These are phyloP conservation scores for Aspergillus tubingensis DNA, from an alignment of 2,329 filamentous ascomycete genomes.

Conservation along the genomic window DNA sequence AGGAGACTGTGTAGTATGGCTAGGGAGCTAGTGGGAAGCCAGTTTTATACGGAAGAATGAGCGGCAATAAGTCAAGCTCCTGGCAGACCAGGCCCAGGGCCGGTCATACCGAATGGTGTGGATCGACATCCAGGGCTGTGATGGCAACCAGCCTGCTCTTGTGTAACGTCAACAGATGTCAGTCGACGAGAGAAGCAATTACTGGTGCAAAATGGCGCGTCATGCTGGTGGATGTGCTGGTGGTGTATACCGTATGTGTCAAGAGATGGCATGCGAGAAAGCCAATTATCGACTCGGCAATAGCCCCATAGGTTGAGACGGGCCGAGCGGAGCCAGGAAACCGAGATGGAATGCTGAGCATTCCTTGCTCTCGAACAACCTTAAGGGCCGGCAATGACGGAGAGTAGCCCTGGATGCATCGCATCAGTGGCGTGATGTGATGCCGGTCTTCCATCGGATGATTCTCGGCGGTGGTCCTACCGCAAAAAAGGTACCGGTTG, in stretches of 20 bases:
- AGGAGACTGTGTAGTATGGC: no score
- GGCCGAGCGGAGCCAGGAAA: background rate
- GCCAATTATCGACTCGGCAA: slow-evolving; percentile 3
- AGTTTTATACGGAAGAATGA: background rate
- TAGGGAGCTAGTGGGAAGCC: background rate
- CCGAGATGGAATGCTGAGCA: background rate
- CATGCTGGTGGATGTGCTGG: background rate
- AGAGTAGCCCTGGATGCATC: background rate
- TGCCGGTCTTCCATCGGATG: background rate
- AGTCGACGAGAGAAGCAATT: background rate
- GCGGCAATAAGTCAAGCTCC: background rate
- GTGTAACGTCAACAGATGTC: background rate
- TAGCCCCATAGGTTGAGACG: slow-evolving; percentile 1
- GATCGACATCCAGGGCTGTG: background rate
- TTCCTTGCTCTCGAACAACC: background rate
- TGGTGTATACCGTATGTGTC: background rate
- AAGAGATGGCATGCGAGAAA: background rate
- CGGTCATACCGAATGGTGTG: background rate
- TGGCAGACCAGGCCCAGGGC: background rate
- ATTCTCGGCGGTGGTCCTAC: slow-evolving; percentile 1
- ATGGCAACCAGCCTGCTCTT: background rate
- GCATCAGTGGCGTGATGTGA: slow-evolving; percentile 3
- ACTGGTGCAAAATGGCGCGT: background rate
- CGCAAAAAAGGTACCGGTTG: background rate
- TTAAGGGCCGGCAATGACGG: slow-evolving; percentile 1